Percentiles rank a stretch among this genome's conserved stretches.
Evolutionary conservation across 2,329 filamentous ascomycete genomes (phyloP).

Genomic region (Mycocentrospora acerina): DNA sequence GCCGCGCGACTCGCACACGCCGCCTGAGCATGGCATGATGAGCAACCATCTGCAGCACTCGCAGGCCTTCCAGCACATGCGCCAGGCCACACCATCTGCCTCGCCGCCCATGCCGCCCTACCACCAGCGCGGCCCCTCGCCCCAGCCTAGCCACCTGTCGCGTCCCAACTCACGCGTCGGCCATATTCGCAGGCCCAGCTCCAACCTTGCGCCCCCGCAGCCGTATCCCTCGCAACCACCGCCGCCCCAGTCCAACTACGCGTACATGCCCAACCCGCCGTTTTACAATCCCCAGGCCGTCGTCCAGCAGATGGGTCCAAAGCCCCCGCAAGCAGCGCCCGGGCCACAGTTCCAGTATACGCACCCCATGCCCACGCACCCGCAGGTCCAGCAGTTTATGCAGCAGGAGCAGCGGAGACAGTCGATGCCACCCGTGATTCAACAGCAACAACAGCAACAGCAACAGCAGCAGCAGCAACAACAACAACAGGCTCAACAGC

Average conservation of each 20-base stretch:
- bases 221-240: conserved; percentile 64
- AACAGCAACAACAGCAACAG: conserved; percentile 51
- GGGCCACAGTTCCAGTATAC: conserved; percentile 49
- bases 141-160: conserved; percentile 72
- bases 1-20: conserved; percentile 64
- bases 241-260: conserved; percentile 67
- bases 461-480: conserved; percentile 70
- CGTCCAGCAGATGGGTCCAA: conserved; percentile 50
- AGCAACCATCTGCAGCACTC: conserved; percentile 53
- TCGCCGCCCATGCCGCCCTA: conserved; percentile 82
- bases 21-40: conserved; percentile 63
- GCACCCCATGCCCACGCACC: conserved; percentile 47
- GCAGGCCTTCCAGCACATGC: conserved; percentile 74
- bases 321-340: conserved; percentile 40
- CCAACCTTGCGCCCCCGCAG: conserved; percentile 68
- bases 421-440: conserved; percentile 70
- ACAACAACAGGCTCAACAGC: conserved; percentile 63
- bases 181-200: conserved; percentile 72
- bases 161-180: conserved; percentile 74
- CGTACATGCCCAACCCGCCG: conserved; percentile 81
- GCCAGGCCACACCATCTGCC: conserved; percentile 78
- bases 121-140: conserved; percentile 69
- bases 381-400: conserved; percentile 66
- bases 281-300: conserved; percentile 74
- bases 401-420: conserved; percentile 74